Conservation (phyloP, 1,284 basidiomycete genomes). For the Peniophora sp. region DNA sequence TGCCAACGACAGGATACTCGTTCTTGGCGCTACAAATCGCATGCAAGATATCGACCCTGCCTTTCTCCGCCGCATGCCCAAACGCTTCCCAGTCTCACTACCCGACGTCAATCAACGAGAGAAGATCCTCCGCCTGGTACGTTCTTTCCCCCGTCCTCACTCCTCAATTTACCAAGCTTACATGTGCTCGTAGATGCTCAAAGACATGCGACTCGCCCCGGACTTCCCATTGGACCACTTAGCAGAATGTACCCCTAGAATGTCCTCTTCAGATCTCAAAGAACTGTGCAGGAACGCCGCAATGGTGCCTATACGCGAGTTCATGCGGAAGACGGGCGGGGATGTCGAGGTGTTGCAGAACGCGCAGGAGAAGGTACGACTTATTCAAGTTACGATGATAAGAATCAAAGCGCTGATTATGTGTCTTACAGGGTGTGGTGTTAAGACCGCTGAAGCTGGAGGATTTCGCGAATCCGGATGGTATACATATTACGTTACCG, state of each 20-base stretch:
- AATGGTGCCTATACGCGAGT: slow-evolving; percentile 87
- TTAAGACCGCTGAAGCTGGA: slow-evolving; percentile 61
- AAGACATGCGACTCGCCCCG: slow-evolving; percentile 64
- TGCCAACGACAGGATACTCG: slow-evolving; percentile 78
- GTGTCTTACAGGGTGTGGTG: slow-evolving; percentile 54
- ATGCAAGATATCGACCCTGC: slow-evolving; percentile 95
- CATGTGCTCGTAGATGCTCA: slow-evolving; percentile 67
- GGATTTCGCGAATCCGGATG: slow-evolving; percentile 67
- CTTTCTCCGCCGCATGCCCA: slow-evolving; percentile 94
- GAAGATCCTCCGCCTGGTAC: slow-evolving; percentile 84
- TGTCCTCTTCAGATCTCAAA: slow-evolving; percentile 88
- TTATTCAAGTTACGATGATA: background rate
- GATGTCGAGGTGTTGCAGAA: slow-evolving; percentile 44
- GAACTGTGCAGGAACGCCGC: slow-evolving; percentile 94
- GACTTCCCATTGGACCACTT: slow-evolving; percentile 62
- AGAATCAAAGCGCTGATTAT: too few relatives aligned
- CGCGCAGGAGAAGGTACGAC: slow-evolving; percentile 44
- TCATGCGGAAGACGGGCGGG: slow-evolving; percentile 58
- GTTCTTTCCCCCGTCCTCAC: slow-evolving; percentile 10
- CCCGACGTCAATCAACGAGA: slow-evolving; percentile 78
- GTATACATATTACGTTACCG: slow-evolving; percentile 8
- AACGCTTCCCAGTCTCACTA: slow-evolving; percentile 87
- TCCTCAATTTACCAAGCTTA: slow-evolving; percentile 1
- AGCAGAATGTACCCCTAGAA: slow-evolving; percentile 68
- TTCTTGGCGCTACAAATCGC: slow-evolving; percentile 94